phyloP scores from a whole-genome alignment of 2,329 filamentous ascomycete genomes.

The Emmonsiellopsis sp. region DNA sequence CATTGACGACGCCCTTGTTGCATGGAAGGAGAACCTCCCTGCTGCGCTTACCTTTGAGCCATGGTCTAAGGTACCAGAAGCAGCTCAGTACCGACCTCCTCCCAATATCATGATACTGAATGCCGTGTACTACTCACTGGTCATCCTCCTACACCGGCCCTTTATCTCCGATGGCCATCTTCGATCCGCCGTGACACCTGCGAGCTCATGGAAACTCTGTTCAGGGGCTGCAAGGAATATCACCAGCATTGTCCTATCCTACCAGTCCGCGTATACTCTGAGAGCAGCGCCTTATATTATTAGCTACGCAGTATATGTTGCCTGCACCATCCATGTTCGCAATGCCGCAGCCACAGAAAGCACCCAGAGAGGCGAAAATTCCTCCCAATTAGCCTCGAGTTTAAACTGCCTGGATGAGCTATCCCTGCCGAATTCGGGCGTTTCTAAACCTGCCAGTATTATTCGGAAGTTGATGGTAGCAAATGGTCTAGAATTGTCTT shows the following conservation, averaged over 20 bases:
- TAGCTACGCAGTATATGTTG: constrained; percentile 36
- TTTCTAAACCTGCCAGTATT: constrained; percentile 13
- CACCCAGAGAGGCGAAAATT: constrained; percentile 16
- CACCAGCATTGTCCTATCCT: constrained; percentile 26
- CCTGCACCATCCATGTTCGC: constrained; percentile 34
- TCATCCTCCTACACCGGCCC: constrained; percentile 38
- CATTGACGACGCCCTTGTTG: constrained; percentile 18
- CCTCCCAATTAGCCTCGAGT: constrained; percentile 19
- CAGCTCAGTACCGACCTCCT: constrained; percentile 9
- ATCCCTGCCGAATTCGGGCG: constrained; percentile 11
- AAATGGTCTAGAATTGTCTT: constrained; percentile 10
- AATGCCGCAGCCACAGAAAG: constrained; percentile 24
- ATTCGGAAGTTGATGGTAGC: constrained; percentile 13
- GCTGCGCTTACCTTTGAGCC: constrained; percentile 19
- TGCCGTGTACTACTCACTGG: constrained; percentile 33
- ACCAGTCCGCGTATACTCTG: constrained; percentile 32
- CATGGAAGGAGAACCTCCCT: constrained; percentile 22
- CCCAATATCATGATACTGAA: constrained; percentile 26
- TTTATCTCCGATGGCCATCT: constrained; percentile 30
- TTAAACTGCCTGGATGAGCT: constrained; percentile 26
- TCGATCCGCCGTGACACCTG: constrained; percentile 15
- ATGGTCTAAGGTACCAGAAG: constrained; percentile 14
- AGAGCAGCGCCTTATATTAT: constrained; percentile 34
- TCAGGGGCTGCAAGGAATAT: constrained; percentile 27
- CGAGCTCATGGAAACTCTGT: constrained; percentile 25